Evolutionary conservation across 805 yeast genomes (phyloP), one percentile per base, ranked within the genome.

Genomic region (Komagataella pastoris): DNA sequence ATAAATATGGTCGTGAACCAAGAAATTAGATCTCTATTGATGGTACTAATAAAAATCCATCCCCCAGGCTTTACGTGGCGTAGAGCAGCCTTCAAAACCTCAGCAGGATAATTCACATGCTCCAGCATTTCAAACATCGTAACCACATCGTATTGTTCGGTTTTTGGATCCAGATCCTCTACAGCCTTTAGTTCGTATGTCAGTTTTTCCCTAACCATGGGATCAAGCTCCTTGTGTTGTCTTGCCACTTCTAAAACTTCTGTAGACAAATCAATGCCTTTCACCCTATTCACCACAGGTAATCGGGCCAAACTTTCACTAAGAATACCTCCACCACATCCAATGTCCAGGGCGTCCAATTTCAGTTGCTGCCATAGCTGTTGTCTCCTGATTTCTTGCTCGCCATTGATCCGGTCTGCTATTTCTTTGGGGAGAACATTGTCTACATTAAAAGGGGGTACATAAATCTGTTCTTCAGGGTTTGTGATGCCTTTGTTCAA

Each of bases 261-360:
- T 0, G 76, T 73, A 0, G 97, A 85, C 60, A 91, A 73, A 66
- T 93, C 99, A 47, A 91, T 77, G 2, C 96, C 99, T 49, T 70
- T 73, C 4, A 93, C 97, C 1, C 69, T 62, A 8, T 72, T 62
- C 3, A 88, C 79, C 53, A 76, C 76, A 3, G 76, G 75, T 58
- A 86, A 67, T 57, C 99, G 72, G 0, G 96, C 97, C 61, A 93
- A 65, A 0, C 91, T 82, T 63, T 93, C 99, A 4, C 90, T 72
- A 17, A 93, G 69, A 23, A 93, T 82, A 0, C 99, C 99, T n/a
- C 99, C 99, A 17, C 99, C 99, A 65, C 99, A 93, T 1, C 99
- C 99, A 51, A 93, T 81, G 62, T 93, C 99, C 52, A 93, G 68
- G 1, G 81, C 89, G 14, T 65, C 64, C 50, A 80, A 69, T 48